phyloP scores from a whole-genome alignment of 371 early-diverging fungal genomes.

The Mucor saturninus region DNA sequence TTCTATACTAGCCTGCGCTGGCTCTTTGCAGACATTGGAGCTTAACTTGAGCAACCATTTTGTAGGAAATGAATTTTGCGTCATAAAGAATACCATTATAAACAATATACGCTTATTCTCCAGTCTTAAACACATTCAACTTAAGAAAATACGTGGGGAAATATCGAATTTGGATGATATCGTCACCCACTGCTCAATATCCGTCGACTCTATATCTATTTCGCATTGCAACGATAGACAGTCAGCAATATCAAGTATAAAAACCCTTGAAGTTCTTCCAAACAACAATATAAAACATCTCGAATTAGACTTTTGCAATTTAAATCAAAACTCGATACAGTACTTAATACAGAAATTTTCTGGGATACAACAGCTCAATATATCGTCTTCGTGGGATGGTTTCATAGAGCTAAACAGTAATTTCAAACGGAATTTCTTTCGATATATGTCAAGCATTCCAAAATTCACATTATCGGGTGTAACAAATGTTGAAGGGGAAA shows the following conservation, averaged over 20 bases:
- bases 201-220: not conserved
- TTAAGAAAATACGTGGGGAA: not conserved
- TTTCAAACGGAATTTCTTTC: not conserved
- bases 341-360: not conserved
- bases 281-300: not conserved
- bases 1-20: not conserved
- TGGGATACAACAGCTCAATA: not conserved
- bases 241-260: not conserved
- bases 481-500: not conserved
- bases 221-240: not conserved
- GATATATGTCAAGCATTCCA: not conserved
- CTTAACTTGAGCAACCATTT: not conserved
- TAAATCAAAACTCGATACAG: not conserved
- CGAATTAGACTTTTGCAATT: not conserved
- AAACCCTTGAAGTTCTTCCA: not conserved
- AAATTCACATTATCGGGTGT: not conserved
- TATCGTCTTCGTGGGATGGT: not conserved
- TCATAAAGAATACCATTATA: not conserved
- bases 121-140: not conserved
- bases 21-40: not conserved
- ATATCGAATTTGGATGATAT: not conserved
- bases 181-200: not conserved
- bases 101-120: not conserved
- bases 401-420: not conserved
- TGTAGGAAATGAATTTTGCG: not conserved